Conservation (phyloP, 1,284 basidiomycete genomes). For the Cutaneotrichosporon mucoides region DNA sequence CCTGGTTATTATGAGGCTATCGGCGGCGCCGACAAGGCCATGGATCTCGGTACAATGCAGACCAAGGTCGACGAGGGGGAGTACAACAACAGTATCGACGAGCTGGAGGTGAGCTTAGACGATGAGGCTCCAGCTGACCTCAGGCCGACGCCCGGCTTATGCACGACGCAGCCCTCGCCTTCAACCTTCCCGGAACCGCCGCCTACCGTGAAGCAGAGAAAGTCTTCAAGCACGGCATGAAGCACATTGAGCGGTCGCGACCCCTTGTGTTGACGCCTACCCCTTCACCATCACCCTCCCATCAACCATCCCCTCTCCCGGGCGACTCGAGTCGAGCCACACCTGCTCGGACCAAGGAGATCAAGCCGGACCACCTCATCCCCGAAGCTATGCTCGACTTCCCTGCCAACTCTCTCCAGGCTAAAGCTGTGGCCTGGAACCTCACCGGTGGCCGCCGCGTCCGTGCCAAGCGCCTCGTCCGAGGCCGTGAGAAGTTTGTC, state of each 20-base stretch:
- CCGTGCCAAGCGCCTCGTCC: conserved; percentile 38
- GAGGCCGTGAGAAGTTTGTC: conserved; percentile 42
- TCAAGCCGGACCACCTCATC: conserved; percentile 31
- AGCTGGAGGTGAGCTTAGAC: conserved; percentile 35
- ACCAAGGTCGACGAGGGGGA: conserved; percentile 41
- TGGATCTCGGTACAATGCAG: conserved; percentile 50
- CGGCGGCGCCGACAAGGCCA: conserved; percentile 48
- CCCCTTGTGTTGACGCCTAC: conserved; percentile 42
- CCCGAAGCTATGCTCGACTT: conserved; percentile 45
- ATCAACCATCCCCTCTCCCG: conserved; percentile 4
- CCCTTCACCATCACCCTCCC: conserved; percentile 28
- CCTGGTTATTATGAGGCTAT: conserved; percentile 44
- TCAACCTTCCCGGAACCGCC: conserved; percentile 42
- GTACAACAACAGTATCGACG: conserved; percentile 33
- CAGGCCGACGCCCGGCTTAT: conserved; percentile 42
- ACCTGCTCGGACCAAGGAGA: background rate
- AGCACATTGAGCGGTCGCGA: conserved; percentile 41
- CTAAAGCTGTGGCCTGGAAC: conserved; percentile 44
- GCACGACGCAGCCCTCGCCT: conserved; percentile 39
- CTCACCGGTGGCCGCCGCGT: conserved; percentile 43
- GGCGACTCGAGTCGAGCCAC: conserved; percentile 11
- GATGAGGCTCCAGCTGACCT: background rate
- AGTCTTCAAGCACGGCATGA: conserved; percentile 38
- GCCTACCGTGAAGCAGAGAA: conserved; percentile 39
- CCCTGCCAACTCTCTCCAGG: conserved; percentile 39